Percentiles rank a stretch among this genome's conserved stretches.
These are phyloP conservation scores for Pseudopithomyces maydicus DNA, from an alignment of 2,329 filamentous ascomycete genomes.

Conservation along the genomic window DNA sequence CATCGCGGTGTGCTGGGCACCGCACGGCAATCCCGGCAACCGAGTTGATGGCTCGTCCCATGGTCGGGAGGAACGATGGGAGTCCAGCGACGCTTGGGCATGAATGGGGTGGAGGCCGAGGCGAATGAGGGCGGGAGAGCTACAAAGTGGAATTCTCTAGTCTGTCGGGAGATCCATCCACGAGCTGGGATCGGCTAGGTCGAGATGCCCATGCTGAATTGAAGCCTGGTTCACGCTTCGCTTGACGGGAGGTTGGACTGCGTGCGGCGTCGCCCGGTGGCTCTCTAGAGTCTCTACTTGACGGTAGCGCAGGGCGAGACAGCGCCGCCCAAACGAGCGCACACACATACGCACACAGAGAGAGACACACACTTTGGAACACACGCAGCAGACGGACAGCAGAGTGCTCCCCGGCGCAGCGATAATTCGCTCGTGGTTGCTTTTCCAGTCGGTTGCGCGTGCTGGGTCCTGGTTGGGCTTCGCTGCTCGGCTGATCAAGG, in stretches of 20 bases:
- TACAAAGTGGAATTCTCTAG: constrained; percentile 11
- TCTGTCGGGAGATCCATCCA: background rate
- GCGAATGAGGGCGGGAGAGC: constrained; percentile 10
- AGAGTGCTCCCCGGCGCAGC: background rate
- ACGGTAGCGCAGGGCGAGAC: too few species aligned
- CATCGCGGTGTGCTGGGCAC: too few species aligned
- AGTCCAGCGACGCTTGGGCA: constrained; percentile 3
- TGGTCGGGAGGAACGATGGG: background rate
- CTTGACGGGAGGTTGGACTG: too few species aligned
- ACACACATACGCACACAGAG: too few species aligned
- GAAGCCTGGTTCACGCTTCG: too few species aligned
- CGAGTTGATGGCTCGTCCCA: background rate
- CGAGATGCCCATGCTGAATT: constrained; percentile 1
- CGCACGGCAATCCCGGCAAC: background rate
- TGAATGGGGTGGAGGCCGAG: background rate
- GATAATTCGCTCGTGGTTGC: constrained; percentile 2
- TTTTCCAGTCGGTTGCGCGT: background rate
- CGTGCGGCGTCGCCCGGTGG: too few species aligned
- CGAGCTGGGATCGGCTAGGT: background rate
- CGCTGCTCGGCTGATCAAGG: constrained; percentile 3
- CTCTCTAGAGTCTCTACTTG: too few species aligned
- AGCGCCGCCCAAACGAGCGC: too few species aligned
- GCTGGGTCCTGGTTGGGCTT: constrained; percentile 6
- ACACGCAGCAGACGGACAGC: too few species aligned
- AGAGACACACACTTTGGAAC: background rate